Base-by-base conservation (phyloP, 192 early-diverging fungal species). In the Dissophora globulifera region DNA sequence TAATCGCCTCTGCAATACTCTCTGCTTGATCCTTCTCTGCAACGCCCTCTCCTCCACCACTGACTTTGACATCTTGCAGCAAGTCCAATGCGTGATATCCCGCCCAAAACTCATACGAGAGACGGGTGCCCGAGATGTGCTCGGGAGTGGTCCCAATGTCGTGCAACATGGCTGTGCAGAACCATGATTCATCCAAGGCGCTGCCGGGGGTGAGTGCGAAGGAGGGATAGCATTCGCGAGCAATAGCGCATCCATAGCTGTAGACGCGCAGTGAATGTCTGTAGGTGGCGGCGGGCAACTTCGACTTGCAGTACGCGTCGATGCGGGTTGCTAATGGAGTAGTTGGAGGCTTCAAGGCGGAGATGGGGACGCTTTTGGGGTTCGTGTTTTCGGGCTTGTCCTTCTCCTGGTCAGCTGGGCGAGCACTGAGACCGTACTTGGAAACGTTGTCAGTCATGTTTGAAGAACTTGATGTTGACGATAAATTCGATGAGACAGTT, bases 41-140 rank as follows among this genome's bases (percentile, higher is more conserved):
- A 13, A 58, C 56, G 27, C 56, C 56, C 25, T 46, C 42, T 0
- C 56, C 56, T 29, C 42, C 42, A 31, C 32, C 51, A 16, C 43
- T 66, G 20, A 33, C 63, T 53, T 32, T 35, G 35, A 41, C 29
- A 43, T 56, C 63, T 25, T 54, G 50, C 4, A 66, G 20, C 11
- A 66, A 51, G 27, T 66, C 30, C 50, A 54, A 25, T 22, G 63
- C 63, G 31, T 45, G 46, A 20, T 45, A 42, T 10, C 63, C 63
- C 16, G 50, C 63, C 48, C 53, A 52, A 43, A 66, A 66, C 26
- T 66, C 63, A 32, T 54, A 66, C 31, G 63, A 66, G 1, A 66
- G 63, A 29, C 63, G 63, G 6, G 63, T 66, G 8, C 16, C 25
- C 26, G 33, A 35, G 31, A 66, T 53, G 63, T 66, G 33, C 23